These are phyloP conservation scores for Colletotrichum somersetense DNA, from an alignment of 2,329 filamentous ascomycete species.

Conservation along the genomic window DNA sequence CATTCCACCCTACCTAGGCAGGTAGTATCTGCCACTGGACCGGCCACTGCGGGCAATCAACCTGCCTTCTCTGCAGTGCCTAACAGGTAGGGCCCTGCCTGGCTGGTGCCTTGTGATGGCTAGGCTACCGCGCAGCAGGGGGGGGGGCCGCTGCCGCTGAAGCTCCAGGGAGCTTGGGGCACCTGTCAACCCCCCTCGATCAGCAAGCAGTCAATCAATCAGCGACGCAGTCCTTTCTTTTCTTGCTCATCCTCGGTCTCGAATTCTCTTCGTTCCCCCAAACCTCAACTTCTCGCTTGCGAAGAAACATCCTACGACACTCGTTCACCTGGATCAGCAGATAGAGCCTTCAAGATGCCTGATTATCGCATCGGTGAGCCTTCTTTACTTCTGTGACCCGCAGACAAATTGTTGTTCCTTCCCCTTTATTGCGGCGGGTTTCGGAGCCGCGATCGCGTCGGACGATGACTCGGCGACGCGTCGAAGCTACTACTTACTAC, in stretches of 20 bases:
- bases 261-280: conserved; percentile 21
- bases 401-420: too few species aligned
- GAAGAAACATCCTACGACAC: not conserved
- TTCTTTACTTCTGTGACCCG: not conserved
- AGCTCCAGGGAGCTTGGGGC: conserved; percentile 26
- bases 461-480: not conserved
- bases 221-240: conserved; percentile 14
- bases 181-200: not conserved
- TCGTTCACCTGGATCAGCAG: not conserved
- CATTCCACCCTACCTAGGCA: conserved; percentile 14
- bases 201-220: not conserved
- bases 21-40: not conserved
- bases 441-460: conserved; percentile 9
- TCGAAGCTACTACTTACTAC: conserved; percentile 12
- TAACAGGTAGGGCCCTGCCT: not conserved
- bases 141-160: not conserved
- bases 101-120: conserved; percentile 18
- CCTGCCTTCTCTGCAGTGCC: not conserved
- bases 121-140: conserved; percentile 25
- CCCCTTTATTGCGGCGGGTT: not conserved
- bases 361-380: conserved; percentile 62
- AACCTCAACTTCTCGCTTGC: conserved; percentile 6
- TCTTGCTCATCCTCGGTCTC: conserved; percentile 28
- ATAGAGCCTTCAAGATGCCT: conserved; percentile 53
- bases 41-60: conserved; percentile 8